Base-by-base conservation (phyloP, 1,139 yeast genomes). In the Yamadazyma sp. region DNA sequence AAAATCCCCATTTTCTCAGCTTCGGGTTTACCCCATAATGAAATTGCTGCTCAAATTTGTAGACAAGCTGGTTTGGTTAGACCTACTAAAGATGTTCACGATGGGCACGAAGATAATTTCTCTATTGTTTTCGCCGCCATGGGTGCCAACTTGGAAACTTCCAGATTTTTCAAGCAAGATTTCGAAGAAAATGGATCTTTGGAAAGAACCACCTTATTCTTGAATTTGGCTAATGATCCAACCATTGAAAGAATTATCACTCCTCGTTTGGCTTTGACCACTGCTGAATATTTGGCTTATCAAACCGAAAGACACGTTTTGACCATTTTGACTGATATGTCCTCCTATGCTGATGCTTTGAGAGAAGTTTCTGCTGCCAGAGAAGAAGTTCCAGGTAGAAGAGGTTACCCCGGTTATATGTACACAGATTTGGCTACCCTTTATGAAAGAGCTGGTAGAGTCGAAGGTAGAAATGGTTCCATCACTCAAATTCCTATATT, bases 371-470 rank as follows among this genome's bases (percentile, higher is more conserved):
- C 98, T 45, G 98, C 99, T 46, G 99, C 99, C 38, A 87, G 99
- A 79, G 99, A 92, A 74, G 99, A 92, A 74, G 99, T 92, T 36
- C 99, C 99, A 60, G 99, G 99, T 77, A 89, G 99, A 81, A 89
- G 99, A 83, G 99, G 99, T 76, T 92, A 92, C 71, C 99, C 99
- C 49, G 99, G 99, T 86, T 92, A 92, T 69, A 92, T 92, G 99
- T 92, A 92, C 74, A 92, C 99, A 38, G 98, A 92, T 83, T 87
- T 92, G 76, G 87, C 98, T 40, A 92, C 98, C 45, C 89, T 92
- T 61, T 92, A 92, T 67, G 99, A 92, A 75, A 87, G 99, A 75
- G 99, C 99, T 33, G 99, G 99, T 65, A 86, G 99, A 76, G 98
- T 92, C 50, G 98, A 94, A 73, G 99, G 99, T 51, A 86, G 98